Percentiles rank a stretch among this genome's conserved stretches.
Conservation (phyloP, 31 red algal genomes). For the Porphyra umbilicalis region DNA sequence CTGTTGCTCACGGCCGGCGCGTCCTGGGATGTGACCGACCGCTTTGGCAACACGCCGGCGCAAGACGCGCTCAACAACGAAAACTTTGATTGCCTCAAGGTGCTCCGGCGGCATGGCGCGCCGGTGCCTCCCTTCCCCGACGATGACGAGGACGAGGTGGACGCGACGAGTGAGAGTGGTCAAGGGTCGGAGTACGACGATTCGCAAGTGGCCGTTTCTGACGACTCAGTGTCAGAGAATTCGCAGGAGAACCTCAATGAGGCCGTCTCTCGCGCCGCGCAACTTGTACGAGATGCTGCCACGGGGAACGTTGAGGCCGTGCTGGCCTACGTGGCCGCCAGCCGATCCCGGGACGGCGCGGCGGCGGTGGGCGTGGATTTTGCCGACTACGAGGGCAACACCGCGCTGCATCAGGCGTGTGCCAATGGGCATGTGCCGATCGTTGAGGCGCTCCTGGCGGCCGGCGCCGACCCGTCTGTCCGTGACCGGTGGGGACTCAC, state of each 20-base stretch:
- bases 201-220: not conserved
- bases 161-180: not conserved
- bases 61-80: slow-evolving; percentile 86
- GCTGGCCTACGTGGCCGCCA: not conserved
- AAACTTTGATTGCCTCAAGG: slow-evolving; percentile 45
- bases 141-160: not conserved
- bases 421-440: slow-evolving; percentile 1
- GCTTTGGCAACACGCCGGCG: slow-evolving; percentile 81
- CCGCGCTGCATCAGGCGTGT: slow-evolving; percentile 2
- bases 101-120: slow-evolving; percentile 52
- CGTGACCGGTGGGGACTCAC: not conserved
- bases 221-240: not conserved
- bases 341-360: not conserved
- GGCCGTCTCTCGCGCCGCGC: not conserved
- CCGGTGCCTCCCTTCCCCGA: slow-evolving; percentile 19
- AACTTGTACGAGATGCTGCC: not conserved
- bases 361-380: not conserved
- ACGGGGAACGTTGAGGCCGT: not conserved
- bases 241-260: not conserved
- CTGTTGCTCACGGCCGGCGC: slow-evolving; percentile 75
- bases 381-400: slow-evolving; percentile 24
- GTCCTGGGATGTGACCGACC: slow-evolving; percentile 46
- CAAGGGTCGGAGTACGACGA: not conserved
- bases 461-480: slow-evolving; percentile 3
- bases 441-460: not conserved